A percentile compares a stretch with the other conserved stretches of the same genome.
Evolutionary conservation across 306 rosid genomes (phyloP).

Genomic region (Castanea sativa): DNA sequence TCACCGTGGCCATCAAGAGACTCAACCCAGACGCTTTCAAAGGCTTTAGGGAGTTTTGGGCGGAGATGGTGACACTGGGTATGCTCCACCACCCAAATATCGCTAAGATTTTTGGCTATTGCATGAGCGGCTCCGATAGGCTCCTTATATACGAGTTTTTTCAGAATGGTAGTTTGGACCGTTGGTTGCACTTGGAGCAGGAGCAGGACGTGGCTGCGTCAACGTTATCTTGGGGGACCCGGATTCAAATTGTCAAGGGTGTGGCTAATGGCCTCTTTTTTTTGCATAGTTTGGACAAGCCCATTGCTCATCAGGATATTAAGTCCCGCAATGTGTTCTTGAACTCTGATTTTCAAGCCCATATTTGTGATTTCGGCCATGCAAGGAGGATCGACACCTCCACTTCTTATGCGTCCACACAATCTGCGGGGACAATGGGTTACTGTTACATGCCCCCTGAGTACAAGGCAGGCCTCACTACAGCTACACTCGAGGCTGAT

Average conservation of each 20-base stretch:
- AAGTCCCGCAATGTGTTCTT: conserved; percentile 31
- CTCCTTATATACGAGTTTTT: too few species aligned
- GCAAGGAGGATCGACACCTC: conserved; percentile 59
- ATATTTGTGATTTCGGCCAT: conserved; percentile 83
- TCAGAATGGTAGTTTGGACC: conserved; percentile 37
- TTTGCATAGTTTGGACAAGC: too few species aligned
- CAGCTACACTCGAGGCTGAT: conserved; percentile 32
- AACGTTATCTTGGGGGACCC: conserved; percentile 50
- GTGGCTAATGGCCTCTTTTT: too few species aligned
- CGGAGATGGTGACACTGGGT: conserved; percentile 6
- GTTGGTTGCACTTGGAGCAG: conserved; percentile 58
- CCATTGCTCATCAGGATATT: too few species aligned
- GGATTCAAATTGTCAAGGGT: conserved; percentile 38
- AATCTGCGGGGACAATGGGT: conserved; percentile 73
- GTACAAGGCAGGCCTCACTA: conserved; percentile 54
- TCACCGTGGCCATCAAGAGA: conserved; percentile 72
- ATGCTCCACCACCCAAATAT: neutral
- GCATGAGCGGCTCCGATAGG: too few species aligned
- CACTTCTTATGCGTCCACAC: conserved; percentile 71
- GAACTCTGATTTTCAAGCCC: conserved; percentile 65
- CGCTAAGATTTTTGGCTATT: too few species aligned
- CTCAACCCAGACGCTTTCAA: conserved; percentile 86
- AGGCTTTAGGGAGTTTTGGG: conserved; percentile 88
- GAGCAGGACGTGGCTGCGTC: neutral
- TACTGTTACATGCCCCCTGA: conserved; percentile 88